Evolutionary conservation across 2,329 filamentous ascomycete species (phyloP), one percentile per base, ranked within the genome.

Genomic region (Lanzia echinophila): DNA sequence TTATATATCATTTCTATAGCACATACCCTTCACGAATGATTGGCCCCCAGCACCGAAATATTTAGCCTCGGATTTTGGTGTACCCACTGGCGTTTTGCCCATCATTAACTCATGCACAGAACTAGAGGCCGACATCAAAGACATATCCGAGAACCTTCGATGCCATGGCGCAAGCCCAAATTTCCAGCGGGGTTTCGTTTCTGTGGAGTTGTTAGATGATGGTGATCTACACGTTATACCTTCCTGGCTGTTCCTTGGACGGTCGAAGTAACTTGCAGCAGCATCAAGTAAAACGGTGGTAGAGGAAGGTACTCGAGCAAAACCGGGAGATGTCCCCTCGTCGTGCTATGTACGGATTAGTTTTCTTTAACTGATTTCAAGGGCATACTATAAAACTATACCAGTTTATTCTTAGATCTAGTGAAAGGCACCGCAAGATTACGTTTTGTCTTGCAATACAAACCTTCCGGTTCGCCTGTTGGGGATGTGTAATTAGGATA

Each of bases 111-210:
- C 60, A 28, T 60, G 60, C 17, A 69, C 51, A 6, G 67, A 68
- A 31, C 64, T 67, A 24, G 67, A 61, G 6, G 57, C 57, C 13
- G 63, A 67, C 1, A 62, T 19, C 3, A 66, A 31, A 4, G 65
- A 65, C 28, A 63, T 64, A 8, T 63, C 55, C 2, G 66, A 68
- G 12, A 48, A 48, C 42, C 51, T 60, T 13, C 62, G 62, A 47
- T 68, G 65, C 66, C 66, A 68, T n/a, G 66, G 66, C 22, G 66
- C 64, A 31, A 66, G 50, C 8, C 65, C 66, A 42, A 66, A 63
- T 33, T 46, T 45, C 38, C 60, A 47, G 17, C 58, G 38, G 56
- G 54, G 41, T 50, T 55, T 50, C 49, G 60, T 13, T 11, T 34
- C 13, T 46, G 56, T 13, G 48, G 56, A 4, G 60, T 58, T n/a